Evolutionary conservation across 2,329 filamentous ascomycete species (phyloP), one percentile per base, ranked within the genome.

Genomic region (Claviceps sp.): DNA sequence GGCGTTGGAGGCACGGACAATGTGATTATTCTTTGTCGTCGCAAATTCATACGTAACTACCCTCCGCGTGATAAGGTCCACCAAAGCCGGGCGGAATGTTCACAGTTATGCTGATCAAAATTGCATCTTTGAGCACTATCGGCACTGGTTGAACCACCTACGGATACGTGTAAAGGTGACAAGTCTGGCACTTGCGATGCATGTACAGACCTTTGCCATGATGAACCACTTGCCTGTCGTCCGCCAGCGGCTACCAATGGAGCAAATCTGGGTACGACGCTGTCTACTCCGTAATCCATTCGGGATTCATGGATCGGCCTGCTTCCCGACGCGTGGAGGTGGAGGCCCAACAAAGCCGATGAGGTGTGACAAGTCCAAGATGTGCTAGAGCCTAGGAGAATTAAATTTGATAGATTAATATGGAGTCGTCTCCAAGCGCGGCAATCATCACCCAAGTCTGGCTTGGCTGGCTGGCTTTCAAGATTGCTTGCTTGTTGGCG

Each of bases 221-320:
- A 34, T 34, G 30, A 34, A 34, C 30, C 11, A 37, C 44, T 30
- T 37, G 43, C 34, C 16, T 42, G 24, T 16, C 30, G 30, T 19
- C 30, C 6, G 17, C 6, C 43, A 40, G 50, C 34, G 43, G 37
- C 24, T 47, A 14, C 14, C 17, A 30, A 50, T 50, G 48, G 51
- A 50, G 41, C 51, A 26, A 26, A 47, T 53, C 47, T 53, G 48
- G 30, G 47, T 50, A 53, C 44, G 38, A 53, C 52, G 44, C 38
- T 48, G 43, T 45, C 24, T 30, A 30, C 34, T 50, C 48, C 44
- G 45, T 48, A 38, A 41, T 50, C 48, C 44, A 48, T 53, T 44
- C 44, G 52, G 48, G 38, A 47, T 14, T 48, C 48, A 45, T 51
- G 41, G 45, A 51, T 37, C 52, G 46, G 52, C 46, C 48, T 48